Base-by-base conservation (phyloP, 352 stramenopile genomes). In the Phytophthora colocasiae region DNA sequence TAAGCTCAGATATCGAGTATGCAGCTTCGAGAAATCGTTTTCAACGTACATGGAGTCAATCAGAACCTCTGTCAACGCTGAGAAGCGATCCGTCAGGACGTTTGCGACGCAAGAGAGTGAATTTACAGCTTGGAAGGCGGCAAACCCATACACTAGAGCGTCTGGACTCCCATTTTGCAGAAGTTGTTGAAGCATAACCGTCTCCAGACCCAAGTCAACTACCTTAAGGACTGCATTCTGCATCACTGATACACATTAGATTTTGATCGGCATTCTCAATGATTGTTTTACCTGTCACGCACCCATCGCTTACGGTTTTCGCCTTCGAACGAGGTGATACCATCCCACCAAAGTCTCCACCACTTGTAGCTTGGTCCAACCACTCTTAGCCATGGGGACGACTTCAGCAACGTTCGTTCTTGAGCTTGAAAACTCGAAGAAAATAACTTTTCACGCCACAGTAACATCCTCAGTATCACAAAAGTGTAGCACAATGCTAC, bases 241-340 rank as follows among this genome's bases (percentile, higher is more conserved):
- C 26, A 52, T 31, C 27, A 31, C 27, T 31, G 27, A 31, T 31
- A 31, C 27, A 40, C 2, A 51, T 19, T 36, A 8, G 9, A 8
- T 3, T 22, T 10, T 9, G 29, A 26, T 44, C 24, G 15, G 24
- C 9, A 34, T 22, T 8, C 5, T 31, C 27, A 31, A 17, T 8
- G 43, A 22, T 2, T 36, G n/a, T 22, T 12, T 39, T 17, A 26
- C 7, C 31, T 17, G 22, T 39, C 6, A 22, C 56, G 19, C 54
- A 70, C 63, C 69, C 53, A 77, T n/a, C 45, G 34, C 24, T 77
- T 77, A 12, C 69, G 63, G 27, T 73, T 63, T 27, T 31, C 51
- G 0, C 69, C 69, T 15, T 57, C 38, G 38, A 58, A 77, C 3
- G 59, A 52, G 0, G 69, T 67, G n/a, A 66, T 31, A 31, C 7